These are phyloP conservation scores for Pythium dissimile DNA, from an alignment of 352 stramenopile genomes.

Conservation along the genomic window DNA sequence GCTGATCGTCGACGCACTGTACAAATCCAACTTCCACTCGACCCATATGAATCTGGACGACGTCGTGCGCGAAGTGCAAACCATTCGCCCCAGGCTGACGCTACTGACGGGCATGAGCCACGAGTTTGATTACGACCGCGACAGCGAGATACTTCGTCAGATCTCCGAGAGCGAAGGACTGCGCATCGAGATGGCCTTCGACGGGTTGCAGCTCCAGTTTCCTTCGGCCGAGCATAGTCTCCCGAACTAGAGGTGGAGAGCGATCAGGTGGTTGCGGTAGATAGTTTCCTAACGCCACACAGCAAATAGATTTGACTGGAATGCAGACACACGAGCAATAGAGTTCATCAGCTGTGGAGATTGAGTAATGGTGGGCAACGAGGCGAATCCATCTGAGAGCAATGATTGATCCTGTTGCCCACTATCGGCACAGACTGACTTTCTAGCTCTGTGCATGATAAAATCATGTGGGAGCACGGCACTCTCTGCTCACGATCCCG, in stretches of 20 bases:
- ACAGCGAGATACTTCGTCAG: constrained; percentile 40
- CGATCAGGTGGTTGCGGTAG: too few species aligned
- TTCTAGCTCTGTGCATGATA: too few species aligned
- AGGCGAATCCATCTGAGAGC: too few species aligned
- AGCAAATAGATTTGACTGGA: too few species aligned
- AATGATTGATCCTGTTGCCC: too few species aligned
- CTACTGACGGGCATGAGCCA: constrained; percentile 87
- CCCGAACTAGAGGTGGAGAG: neutral
- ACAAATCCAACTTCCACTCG: constrained; percentile 67
- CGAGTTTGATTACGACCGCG: constrained; percentile 70
- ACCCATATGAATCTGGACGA: constrained; percentile 86
- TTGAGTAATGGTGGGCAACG: too few species aligned
- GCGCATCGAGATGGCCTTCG: constrained; percentile 79
- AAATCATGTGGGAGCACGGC: too few species aligned
- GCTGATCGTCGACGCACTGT: constrained; percentile 81
- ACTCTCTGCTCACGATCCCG: too few species aligned
- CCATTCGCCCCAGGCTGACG: constrained; percentile 63
- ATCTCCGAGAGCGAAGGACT: constrained; percentile 55
- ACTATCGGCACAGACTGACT: too few species aligned
- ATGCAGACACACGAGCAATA: too few species aligned
- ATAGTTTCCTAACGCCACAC: too few species aligned
- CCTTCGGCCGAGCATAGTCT: constrained; percentile 26
- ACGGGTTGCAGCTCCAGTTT: constrained; percentile 63
- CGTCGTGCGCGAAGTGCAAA: constrained; percentile 57
- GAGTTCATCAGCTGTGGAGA: too few species aligned